Conservation (phyloP, 768 basidiomycete species). For the Phanerodontia chrysosporium region DNA sequence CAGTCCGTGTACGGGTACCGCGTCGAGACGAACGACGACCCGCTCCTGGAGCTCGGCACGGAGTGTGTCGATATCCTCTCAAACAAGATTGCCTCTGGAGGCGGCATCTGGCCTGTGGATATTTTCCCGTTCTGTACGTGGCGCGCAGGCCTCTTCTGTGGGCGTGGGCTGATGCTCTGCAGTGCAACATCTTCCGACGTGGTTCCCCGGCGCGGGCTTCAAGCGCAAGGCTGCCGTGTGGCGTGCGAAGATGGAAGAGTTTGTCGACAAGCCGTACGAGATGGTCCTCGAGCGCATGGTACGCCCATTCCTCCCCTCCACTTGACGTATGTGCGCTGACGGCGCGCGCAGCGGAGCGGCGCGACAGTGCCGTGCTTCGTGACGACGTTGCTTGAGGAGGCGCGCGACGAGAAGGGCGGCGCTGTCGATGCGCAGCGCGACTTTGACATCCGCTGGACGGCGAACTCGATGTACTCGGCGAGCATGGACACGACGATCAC, state of each 20-base stretch:
- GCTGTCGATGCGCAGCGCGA: conserved; percentile 39
- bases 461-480: conserved; percentile 77
- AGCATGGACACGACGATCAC: conserved; percentile 65
- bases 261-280: conserved; percentile 59
- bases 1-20: conserved; percentile 63
- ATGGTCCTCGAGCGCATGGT: conserved; percentile 58
- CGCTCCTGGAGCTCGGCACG: conserved; percentile 37
- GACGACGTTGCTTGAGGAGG: conserved; percentile 52
- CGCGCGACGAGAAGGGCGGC: conserved; percentile 25
- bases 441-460: conserved; percentile 74
- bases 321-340: too few species aligned
- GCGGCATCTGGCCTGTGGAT: conserved; percentile 41
- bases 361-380: conserved; percentile 37
- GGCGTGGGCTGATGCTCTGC: conserved; percentile 14
- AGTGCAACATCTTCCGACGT: conserved; percentile 56
- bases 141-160: not conserved
- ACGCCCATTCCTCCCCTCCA: conserved; percentile 1
- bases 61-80: conserved; percentile 38
- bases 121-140: conserved; percentile 32
- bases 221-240: conserved; percentile 54
- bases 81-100: conserved; percentile 40
- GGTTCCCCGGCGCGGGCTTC: conserved; percentile 69
- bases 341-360: conserved; percentile 34
- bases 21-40: conserved; percentile 35
- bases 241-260: conserved; percentile 62